A percentile compares a stretch with the other conserved stretches of the same genome.
Conservation (phyloP, 768 basidiomycete species). For the Chalciporus piperatus region DNA sequence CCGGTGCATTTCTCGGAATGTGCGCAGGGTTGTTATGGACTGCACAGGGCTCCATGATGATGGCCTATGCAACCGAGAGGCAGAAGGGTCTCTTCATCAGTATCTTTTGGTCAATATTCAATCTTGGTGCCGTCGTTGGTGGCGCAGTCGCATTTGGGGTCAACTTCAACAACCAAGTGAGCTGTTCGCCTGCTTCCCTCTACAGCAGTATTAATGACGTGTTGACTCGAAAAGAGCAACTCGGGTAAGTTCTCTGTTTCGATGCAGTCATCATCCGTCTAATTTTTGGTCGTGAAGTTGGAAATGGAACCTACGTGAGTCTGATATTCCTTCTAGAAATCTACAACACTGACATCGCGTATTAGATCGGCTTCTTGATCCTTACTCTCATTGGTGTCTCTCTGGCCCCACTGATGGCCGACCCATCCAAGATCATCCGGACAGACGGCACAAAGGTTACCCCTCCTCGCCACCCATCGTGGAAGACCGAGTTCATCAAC, state of each 20-base stretch:
- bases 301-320: slow-evolving; percentile 73
- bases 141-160: slow-evolving; percentile 70
- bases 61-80: slow-evolving; percentile 77
- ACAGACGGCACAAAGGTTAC: slow-evolving; percentile 71
- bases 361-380: slow-evolving; percentile 70
- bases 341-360: background rate
- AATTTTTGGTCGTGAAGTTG: slow-evolving; percentile 38
- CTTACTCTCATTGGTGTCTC: slow-evolving; percentile 66
- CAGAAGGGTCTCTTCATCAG: slow-evolving; percentile 78
- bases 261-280: background rate
- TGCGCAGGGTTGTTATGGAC: slow-evolving; percentile 78
- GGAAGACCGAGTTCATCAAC: slow-evolving; percentile 71
- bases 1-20: slow-evolving; percentile 71
- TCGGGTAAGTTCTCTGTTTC: slow-evolving; percentile 22
- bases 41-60: slow-evolving; percentile 81
- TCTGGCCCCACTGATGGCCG: slow-evolving; percentile 68
- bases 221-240: slow-evolving; percentile 19
- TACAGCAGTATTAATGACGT: background rate
- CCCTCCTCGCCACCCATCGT: slow-evolving; percentile 64
- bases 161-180: slow-evolving; percentile 62
- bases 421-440: slow-evolving; percentile 70
- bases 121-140: slow-evolving; percentile 77
- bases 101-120: slow-evolving; percentile 85
- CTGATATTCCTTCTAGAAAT: background rate
- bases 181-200: slow-evolving; percentile 15